Conservation (phyloP, 2,329 filamentous ascomycete species). For the Aspergillus pseudotamarii region DNA sequence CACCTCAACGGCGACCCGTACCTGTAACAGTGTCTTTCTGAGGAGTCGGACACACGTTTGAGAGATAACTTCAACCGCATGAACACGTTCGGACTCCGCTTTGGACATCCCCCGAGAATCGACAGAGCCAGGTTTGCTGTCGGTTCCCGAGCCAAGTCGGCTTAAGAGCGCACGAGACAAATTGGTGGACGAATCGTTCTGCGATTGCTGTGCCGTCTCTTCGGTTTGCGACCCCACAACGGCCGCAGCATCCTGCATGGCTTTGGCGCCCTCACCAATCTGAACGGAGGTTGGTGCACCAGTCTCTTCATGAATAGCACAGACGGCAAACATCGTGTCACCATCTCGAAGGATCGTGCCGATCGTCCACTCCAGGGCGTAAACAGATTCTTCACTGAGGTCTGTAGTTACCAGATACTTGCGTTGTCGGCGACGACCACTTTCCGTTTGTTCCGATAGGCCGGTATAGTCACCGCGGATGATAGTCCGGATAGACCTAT, state of each 20-base stretch:
- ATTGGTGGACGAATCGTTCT: slow-evolving; percentile 33
- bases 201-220: slow-evolving; percentile 52
- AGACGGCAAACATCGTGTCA: slow-evolving; percentile 90
- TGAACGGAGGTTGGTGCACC: slow-evolving; percentile 49
- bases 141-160: slow-evolving; percentile 40
- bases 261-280: slow-evolving; percentile 72
- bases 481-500: slow-evolving; percentile 85
- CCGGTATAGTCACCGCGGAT: slow-evolving; percentile 79
- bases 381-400: slow-evolving; percentile 88
- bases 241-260: slow-evolving; percentile 73
- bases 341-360: slow-evolving; percentile 92
- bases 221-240: slow-evolving; percentile 65
- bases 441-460: slow-evolving; percentile 76
- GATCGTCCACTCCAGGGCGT: slow-evolving; percentile 96
- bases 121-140: slow-evolving; percentile 48
- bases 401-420: slow-evolving; percentile 97
- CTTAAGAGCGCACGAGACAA: slow-evolving; percentile 36
- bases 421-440: slow-evolving; percentile 75
- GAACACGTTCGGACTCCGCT: slow-evolving; percentile 76
- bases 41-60: slow-evolving; percentile 81
- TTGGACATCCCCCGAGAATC: slow-evolving; percentile 57
- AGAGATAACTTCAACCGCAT: slow-evolving; percentile 81
- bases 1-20: slow-evolving; percentile 91
- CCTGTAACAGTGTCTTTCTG: slow-evolving; percentile 88
- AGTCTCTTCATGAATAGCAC: slow-evolving; percentile 85